These are phyloP conservation scores for sunflower (Helianthus annuus) DNA, from an alignment of 129 eudicot genomes.

Conservation along the genomic window HanXRQr2.0-SUNRISE NC_035436.2:197174847-197175346, in stretches of 20 bases:
- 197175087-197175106: conserved; percentile 97
- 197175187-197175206: conserved; percentile 68
- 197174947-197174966: conserved; percentile 65
- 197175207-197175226: conserved; percentile 12
- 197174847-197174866: conserved; percentile 36
- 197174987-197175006: conserved; percentile 91
- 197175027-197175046: conserved; percentile 95
- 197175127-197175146: conserved; percentile 95
- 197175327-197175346: too few relatives aligned
- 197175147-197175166: conserved; percentile 98
- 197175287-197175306: too few relatives aligned
- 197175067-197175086: conserved; percentile 97
- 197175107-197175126: conserved; percentile 98
- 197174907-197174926: conserved; percentile 67
- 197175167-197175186: conserved; percentile 97
- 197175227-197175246: background rate
- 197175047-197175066: conserved; percentile 76
- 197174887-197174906: conserved; percentile 48
- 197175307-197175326: too few relatives aligned
- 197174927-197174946: conserved; percentile 62
- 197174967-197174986: conserved; percentile 85
- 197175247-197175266: too few relatives aligned
- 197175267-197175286: too few relatives aligned
- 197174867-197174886: conserved; percentile 30
- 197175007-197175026: conserved; percentile 97